phyloP scores from a whole-genome alignment of 1,284 basidiomycete genomes.

The Tranzscheliella williamsii region DNA sequence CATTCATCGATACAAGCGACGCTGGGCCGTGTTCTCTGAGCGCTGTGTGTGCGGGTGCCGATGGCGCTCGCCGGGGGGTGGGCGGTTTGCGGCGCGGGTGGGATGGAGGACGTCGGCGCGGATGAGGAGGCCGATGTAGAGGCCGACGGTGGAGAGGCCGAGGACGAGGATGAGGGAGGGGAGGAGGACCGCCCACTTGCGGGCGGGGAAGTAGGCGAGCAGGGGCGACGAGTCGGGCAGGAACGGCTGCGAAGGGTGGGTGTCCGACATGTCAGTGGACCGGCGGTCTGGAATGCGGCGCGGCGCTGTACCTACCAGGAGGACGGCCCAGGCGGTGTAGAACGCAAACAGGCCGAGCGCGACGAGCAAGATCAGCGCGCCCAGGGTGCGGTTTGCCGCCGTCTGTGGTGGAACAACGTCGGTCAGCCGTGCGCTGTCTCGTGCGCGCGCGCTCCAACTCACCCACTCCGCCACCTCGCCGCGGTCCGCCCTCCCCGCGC shows the following conservation, averaged over 20 bases:
- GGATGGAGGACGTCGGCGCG: background rate
- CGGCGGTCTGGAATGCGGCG: too few species aligned
- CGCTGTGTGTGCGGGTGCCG: too few species aligned
- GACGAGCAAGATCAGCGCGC: constrained; percentile 10
- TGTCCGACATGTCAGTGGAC: too few species aligned
- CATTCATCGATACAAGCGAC: too few species aligned
- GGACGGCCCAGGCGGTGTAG: constrained; percentile 25
- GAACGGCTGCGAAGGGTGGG: constrained; percentile 27
- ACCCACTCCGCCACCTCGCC: too few species aligned
- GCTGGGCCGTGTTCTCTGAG: too few species aligned
- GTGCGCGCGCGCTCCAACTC: too few species aligned
- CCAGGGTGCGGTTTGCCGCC: constrained; percentile 11
- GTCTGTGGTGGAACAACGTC: too few species aligned
- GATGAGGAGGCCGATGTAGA: constrained; percentile 17
- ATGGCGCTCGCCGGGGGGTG: too few species aligned
- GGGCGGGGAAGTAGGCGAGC: constrained; percentile 11
- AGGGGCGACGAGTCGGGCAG: constrained; percentile 18
- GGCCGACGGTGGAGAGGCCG: constrained; percentile 18
- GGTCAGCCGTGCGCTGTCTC: too few species aligned
- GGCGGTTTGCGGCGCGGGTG: too few species aligned
- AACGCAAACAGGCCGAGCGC: constrained; percentile 5
- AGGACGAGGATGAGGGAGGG: constrained; percentile 18
- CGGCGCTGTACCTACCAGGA: constrained; percentile 26
- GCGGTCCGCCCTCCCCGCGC: too few species aligned
- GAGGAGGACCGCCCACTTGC: constrained; percentile 18